Conservation (phyloP, 2,329 filamentous ascomycete genomes). For the Penicillium sp. region DNA sequence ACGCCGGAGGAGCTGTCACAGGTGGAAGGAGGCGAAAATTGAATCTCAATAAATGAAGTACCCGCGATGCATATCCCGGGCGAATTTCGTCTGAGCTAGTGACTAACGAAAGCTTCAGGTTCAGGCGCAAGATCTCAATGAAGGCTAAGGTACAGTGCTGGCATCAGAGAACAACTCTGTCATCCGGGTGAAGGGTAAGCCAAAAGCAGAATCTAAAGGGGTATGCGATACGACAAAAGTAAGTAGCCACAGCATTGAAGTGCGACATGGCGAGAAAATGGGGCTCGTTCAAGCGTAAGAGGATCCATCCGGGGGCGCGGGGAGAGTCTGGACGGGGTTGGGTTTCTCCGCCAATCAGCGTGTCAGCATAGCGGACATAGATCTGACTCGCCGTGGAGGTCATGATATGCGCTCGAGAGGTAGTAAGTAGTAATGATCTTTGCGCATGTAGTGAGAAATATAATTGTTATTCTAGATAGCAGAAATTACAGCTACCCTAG, state of each 20-base stretch:
- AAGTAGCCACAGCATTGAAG: conserved; percentile 6
- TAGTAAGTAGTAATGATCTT: background rate
- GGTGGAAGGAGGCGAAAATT: background rate
- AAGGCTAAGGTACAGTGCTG: background rate
- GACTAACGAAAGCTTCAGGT: background rate
- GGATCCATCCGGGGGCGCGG: conserved; percentile 20
- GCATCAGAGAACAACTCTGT: background rate
- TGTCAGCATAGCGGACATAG: background rate
- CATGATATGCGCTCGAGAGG: background rate
- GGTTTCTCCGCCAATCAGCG: conserved; percentile 37
- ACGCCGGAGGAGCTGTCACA: background rate
- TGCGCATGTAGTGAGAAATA: background rate
- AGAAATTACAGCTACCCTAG: background rate
- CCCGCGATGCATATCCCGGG: conserved; percentile 3
- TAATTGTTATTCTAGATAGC: background rate
- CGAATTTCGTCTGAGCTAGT: conserved; percentile 4
- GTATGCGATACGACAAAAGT: background rate
- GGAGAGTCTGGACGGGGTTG: conserved; percentile 15
- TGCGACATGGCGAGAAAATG: conserved; percentile 14
- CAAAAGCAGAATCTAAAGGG: conserved; percentile 11
- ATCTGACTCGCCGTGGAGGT: background rate
- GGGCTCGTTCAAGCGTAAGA: conserved; percentile 5
- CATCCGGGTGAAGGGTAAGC: background rate
- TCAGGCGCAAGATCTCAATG: background rate
- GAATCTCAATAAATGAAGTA: background rate